A percentile compares a stretch with the other conserved stretches of the same genome.
phyloP scores from a whole-genome alignment of 2,329 filamentous ascomycete species.

The Teratosphaeria gauchensis region DNA sequence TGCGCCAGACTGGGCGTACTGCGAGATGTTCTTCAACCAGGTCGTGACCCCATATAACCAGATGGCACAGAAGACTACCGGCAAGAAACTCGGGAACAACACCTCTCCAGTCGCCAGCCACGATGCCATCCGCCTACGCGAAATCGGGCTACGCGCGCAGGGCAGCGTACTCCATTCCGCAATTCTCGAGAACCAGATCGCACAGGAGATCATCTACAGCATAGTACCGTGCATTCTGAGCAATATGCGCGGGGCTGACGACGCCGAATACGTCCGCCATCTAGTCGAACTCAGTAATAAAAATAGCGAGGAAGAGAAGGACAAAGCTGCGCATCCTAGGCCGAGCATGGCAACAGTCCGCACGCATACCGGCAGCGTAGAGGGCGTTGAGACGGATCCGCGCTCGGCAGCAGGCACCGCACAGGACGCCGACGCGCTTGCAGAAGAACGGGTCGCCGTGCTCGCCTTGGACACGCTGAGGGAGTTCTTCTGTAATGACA shows the following conservation, averaged over 20 bases:
- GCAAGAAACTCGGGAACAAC: conserved; percentile 24
- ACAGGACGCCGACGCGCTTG: conserved; percentile 77
- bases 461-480: conserved; percentile 79
- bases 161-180: conserved; percentile 74
- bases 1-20: conserved; percentile 74
- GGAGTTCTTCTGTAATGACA: conserved; percentile 74
- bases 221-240: conserved; percentile 79
- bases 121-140: conserved; percentile 56
- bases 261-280: conserved; percentile 56
- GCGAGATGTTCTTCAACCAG: conserved; percentile 64
- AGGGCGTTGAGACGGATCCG: conserved; percentile 52
- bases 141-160: conserved; percentile 55
- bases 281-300: conserved; percentile 57
- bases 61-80: conserved; percentile 58
- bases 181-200: conserved; percentile 62
- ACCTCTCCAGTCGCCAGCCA: conserved; percentile 45
- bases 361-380: conserved; percentile 46
- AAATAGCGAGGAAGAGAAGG: conserved; percentile 59
- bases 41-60: conserved; percentile 71
- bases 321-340: conserved; percentile 56
- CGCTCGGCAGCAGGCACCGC: conserved; percentile 67
- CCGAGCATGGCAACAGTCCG: conserved; percentile 71
- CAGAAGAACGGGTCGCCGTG: conserved; percentile 78
- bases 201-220: conserved; percentile 60
- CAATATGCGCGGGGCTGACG: conserved; percentile 63